These are phyloP conservation scores for Mrakia hoshinonis DNA, from an alignment of 768 basidiomycete genomes.

Conservation along the genomic window DNA sequence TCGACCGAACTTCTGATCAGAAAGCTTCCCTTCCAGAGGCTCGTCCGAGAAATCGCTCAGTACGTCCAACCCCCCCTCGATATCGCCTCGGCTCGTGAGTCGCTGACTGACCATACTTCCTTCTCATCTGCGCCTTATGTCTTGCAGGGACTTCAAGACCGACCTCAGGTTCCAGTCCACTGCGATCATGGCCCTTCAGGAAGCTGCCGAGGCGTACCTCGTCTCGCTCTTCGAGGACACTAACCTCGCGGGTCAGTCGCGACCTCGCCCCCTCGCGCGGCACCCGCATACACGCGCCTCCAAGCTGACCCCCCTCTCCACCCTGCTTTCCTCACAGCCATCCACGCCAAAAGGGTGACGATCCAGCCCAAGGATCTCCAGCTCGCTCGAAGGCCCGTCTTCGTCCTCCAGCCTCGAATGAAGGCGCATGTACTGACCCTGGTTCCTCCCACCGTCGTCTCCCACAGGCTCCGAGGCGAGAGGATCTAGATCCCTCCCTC, in stretches of 20 bases:
- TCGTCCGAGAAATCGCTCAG: constrained; percentile 72
- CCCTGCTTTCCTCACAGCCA: no score
- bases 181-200: constrained; percentile 58
- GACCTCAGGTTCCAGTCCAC: constrained; percentile 70
- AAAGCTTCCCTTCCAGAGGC: constrained; percentile 56
- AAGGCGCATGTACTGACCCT: no score
- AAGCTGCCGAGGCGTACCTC: constrained; percentile 60
- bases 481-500: no score
- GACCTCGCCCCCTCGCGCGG: no score
- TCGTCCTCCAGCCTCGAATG: no score
- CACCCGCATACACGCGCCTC: no score
- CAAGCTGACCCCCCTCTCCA: no score
- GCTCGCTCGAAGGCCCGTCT: constrained; percentile 60
- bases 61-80: not conserved
- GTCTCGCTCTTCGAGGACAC: constrained; percentile 79
- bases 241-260: no score
- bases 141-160: constrained; percentile 57
- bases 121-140: no score
- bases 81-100: not conserved
- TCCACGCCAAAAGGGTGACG: constrained; percentile 59
- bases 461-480: constrained; percentile 62
- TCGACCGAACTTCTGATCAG: constrained; percentile 51
- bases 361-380: constrained; percentile 50
- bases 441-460: no score
- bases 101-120: constrained; percentile 1